Percentiles rank a stretch among this genome's conserved stretches.
Evolutionary conservation across 2,329 filamentous ascomycete species (phyloP).

Genomic region (Colletotrichum ledebouriae): DNA sequence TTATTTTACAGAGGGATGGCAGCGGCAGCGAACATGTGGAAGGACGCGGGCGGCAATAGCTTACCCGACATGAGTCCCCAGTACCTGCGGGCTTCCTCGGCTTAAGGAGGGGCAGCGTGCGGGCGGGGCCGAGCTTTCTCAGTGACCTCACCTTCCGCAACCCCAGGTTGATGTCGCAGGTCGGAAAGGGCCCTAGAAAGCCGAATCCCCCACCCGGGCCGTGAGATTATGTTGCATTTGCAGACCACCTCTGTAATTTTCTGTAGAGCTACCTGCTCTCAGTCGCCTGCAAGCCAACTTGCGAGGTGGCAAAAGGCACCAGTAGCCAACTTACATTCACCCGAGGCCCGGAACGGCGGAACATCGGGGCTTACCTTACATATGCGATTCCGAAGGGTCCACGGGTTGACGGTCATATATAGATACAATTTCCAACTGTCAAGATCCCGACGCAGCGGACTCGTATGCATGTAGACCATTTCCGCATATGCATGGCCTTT

Average conservation of each 20-base stretch:
- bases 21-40: constrained; percentile 35
- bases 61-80: constrained; percentile 8
- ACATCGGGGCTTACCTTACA: constrained; percentile 1
- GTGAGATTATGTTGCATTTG: constrained; percentile 28
- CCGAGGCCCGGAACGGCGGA: constrained; percentile 15
- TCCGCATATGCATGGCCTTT: no score
- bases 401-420: not conserved
- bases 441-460: not conserved
- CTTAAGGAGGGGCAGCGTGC: constrained; percentile 36
- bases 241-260: constrained; percentile 3
- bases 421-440: not conserved
- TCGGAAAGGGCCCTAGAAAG: no score
- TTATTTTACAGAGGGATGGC: constrained; percentile 30
- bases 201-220: constrained; percentile 39
- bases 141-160: constrained; percentile 33
- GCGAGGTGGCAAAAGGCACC: no score
- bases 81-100: constrained; percentile 40
- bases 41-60: constrained; percentile 25
- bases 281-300: constrained; percentile 5
- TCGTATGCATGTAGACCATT: not conserved
- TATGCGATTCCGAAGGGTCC: not conserved
- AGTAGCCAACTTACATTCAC: not conserved
- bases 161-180: no score
- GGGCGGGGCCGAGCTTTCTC: constrained; percentile 39
- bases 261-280: not conserved